Percentiles rank a stretch among this genome's conserved stretches.
These are phyloP conservation scores for Trichothecium roseum DNA, from an alignment of 2,329 filamentous ascomycete species.

Conservation along the genomic window DNA sequence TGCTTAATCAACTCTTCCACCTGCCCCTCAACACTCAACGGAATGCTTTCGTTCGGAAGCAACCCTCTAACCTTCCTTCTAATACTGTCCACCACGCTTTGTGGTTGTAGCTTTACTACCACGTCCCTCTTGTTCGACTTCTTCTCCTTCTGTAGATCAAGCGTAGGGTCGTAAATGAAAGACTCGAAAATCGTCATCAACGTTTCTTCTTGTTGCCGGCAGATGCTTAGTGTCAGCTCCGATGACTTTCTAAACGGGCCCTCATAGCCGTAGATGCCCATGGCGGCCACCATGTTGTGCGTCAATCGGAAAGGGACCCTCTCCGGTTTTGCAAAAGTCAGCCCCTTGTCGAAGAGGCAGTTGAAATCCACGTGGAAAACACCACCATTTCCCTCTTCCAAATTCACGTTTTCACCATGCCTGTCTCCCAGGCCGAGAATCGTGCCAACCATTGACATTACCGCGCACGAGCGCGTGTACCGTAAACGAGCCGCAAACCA, in stretches of 20 bases:
- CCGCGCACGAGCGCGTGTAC: constrained; percentile 88
- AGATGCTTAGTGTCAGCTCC: constrained; percentile 74
- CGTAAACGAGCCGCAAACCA: constrained; percentile 86
- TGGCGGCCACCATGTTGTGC: constrained; percentile 97
- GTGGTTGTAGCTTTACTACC: constrained; percentile 41
- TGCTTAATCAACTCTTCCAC: constrained; percentile 90
- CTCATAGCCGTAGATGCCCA: constrained; percentile 90
- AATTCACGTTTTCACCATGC: constrained; percentile 92
- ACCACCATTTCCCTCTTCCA: constrained; percentile 88
- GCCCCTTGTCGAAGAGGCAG: constrained; percentile 95
- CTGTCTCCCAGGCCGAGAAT: constrained; percentile 89
- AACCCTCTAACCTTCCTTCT: constrained; percentile 77
- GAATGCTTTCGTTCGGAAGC: constrained; percentile 78
- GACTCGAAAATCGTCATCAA: constrained; percentile 96
- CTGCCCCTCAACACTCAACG: constrained; percentile 89
- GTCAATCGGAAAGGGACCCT: constrained; percentile 92
- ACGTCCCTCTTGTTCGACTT: constrained; percentile 24
- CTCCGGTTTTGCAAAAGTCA: constrained; percentile 91
- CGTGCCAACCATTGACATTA: constrained; percentile 99
- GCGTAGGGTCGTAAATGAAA: constrained; percentile 92
- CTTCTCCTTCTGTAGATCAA: constrained; percentile 74
- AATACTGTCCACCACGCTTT: constrained; percentile 81
- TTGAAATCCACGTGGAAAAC: constrained; percentile 99
- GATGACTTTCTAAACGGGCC: constrained; percentile 85
- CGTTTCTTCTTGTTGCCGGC: constrained; percentile 89